Percentiles rank a stretch among this genome's conserved stretches.
Conservation (phyloP, 2,329 filamentous ascomycete species). For the Akanthomyces muscarius region DNA sequence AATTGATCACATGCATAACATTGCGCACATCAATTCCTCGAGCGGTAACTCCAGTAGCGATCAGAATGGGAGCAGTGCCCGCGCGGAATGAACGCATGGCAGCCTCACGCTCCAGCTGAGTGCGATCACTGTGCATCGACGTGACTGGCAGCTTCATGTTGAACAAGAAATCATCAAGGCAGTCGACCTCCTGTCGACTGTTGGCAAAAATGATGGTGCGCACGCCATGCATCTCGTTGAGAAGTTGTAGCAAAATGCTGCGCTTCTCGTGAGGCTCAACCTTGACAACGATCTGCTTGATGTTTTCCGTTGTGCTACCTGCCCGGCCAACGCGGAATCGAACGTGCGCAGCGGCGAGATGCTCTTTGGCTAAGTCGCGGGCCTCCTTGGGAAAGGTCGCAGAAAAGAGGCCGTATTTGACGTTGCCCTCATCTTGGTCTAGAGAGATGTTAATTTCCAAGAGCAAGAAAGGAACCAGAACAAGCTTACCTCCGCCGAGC, state of each 20-base stretch:
- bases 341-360: slow-evolving; percentile 69
- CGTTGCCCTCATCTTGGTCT: slow-evolving; percentile 70
- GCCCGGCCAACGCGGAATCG: slow-evolving; percentile 83
- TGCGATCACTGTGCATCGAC: slow-evolving; percentile 83
- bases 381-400: slow-evolving; percentile 85
- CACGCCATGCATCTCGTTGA: slow-evolving; percentile 65
- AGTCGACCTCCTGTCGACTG: slow-evolving; percentile 70
- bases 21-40: slow-evolving; percentile 87
- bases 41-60: slow-evolving; percentile 81
- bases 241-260: slow-evolving; percentile 64
- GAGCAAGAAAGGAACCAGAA: neutral
- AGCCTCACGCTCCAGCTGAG: slow-evolving; percentile 87
- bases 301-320: slow-evolving; percentile 77
- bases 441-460: slow-evolving; percentile 30
- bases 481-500: slow-evolving; percentile 67
- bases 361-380: slow-evolving; percentile 70
- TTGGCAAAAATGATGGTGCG: slow-evolving; percentile 92
- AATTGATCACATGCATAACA: slow-evolving; percentile 91
- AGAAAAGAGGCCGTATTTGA: slow-evolving; percentile 80
- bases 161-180: slow-evolving; percentile 82
- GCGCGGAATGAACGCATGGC: slow-evolving; percentile 79
- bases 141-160: slow-evolving; percentile 76
- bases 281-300: slow-evolving; percentile 70
- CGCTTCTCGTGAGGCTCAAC: slow-evolving; percentile 66
- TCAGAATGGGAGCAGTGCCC: slow-evolving; percentile 71